Evolutionary conservation across 2,329 filamentous ascomycete species (phyloP), one percentile per base, ranked within the genome.

Genomic region (Ciborinia camelliae): DNA sequence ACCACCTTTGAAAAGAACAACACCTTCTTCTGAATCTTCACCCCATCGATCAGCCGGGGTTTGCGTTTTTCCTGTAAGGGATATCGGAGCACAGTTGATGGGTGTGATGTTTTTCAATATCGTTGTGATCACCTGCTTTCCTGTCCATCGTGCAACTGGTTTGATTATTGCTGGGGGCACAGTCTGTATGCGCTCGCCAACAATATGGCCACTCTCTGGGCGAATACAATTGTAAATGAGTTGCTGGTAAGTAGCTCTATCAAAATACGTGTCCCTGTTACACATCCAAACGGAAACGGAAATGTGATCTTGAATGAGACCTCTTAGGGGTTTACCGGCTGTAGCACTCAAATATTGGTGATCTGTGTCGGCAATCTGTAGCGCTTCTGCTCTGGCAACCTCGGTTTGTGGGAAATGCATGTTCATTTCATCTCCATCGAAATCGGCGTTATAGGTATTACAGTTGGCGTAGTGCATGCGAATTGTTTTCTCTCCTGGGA

Each of bases 391-490:
- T 71, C 95, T 85, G 20, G 95, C 95, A 69, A 98, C 83, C 75
- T 98, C 96, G 71, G 97, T 98, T 73, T 99, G 95, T 1, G 95
- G 95, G 74, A 99, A 98, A 78, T 99, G 95, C 93, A 99, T 96
- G 77, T 99, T 99, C 95, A 99, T 99, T 78, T 99, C 95, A 75
- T 99, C 95, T 77, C 95, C 95, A 74, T 99, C 96, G 75, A 99
- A 99, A 82, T 99, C 95, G 39, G 95, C 95, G 73, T 99, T 99
- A 82, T 99, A 99, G 0, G 95, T 97, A 75, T 99, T 99, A 77
- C 95, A 98, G 77, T 99, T 99, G 73, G 95, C 94, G 79, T 99
- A 99, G 80, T 99, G 95, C 94, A 99, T 98, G 70, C 95, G 92
- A 75, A 99, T 93, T 0, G 95, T 98, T 79, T 96, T 96, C 77